Evolutionary conservation across 768 basidiomycete species (phyloP).

Genomic region (Termitomyces heimii): DNA sequence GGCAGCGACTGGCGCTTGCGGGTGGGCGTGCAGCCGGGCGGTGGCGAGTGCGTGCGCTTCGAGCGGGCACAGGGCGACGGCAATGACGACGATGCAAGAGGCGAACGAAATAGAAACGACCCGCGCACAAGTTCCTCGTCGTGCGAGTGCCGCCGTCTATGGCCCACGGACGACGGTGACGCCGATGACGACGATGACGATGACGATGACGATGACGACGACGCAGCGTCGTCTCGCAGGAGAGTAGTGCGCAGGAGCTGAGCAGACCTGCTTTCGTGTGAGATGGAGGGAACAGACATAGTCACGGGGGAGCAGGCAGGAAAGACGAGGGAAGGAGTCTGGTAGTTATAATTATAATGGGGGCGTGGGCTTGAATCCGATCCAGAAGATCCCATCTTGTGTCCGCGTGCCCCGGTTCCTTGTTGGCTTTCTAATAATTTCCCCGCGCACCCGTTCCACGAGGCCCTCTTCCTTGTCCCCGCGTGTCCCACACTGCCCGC

Average conservation of each 20-base stretch:
- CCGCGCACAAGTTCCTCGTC: slow-evolving; percentile 15
- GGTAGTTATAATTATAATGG: neutral
- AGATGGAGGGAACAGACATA: neutral
- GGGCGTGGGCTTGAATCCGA: neutral
- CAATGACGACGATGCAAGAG: neutral
- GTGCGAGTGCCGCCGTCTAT: neutral
- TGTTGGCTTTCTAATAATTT: neutral
- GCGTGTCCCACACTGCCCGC: too few relatives aligned
- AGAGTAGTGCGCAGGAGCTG: slow-evolving; percentile 2
- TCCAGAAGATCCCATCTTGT: neutral
- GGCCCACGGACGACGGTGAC: too few relatives aligned
- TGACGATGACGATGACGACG: neutral
- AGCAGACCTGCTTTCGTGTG: neutral
- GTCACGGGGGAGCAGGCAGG: neutral
- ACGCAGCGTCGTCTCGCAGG: neutral
- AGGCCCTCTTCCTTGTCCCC: neutral
- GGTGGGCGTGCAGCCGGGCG: neutral
- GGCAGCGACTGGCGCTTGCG: slow-evolving; percentile 10
- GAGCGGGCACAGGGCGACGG: too few relatives aligned
- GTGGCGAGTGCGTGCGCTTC: neutral
- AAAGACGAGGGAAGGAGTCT: neutral
- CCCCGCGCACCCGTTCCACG: neutral
- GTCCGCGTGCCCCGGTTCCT: neutral
- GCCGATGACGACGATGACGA: neutral
- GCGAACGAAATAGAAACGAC: slow-evolving; percentile 25